Percentiles rank a stretch among this genome's conserved stretches.
Evolutionary conservation across 176 grass and related monocot genomes (phyloP).

Genomic region (bread wheat (Triticum aestivum)): DNA sequence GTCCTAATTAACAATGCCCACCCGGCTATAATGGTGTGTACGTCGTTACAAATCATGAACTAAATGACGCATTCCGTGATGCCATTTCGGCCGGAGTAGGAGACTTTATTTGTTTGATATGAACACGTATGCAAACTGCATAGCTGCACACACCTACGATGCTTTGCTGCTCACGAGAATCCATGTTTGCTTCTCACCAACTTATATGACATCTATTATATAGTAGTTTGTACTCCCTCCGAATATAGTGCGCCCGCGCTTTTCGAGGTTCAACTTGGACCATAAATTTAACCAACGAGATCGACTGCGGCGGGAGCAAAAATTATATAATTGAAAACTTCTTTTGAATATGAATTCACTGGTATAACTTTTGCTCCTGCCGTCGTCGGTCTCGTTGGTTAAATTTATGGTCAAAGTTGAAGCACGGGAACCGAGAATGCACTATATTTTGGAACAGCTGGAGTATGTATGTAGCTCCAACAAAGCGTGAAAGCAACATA

Average conservation of each 20-base stretch:
- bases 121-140: neutral
- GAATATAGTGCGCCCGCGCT: too few species aligned
- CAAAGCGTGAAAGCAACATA: neutral
- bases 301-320: too few species aligned
- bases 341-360: too few species aligned
- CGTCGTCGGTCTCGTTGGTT: too few species aligned
- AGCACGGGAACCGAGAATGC: too few species aligned
- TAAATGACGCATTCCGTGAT: slow-evolving; percentile 3
- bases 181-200: neutral
- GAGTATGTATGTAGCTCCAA: neutral
- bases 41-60: neutral
- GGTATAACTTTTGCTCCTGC: too few species aligned
- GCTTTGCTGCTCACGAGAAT: neutral
- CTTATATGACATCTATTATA: neutral
- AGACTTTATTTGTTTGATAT: neutral
- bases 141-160: neutral
- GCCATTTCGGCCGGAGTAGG: neutral
- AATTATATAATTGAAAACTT: too few species aligned
- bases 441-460: too few species aligned
- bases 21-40: neutral
- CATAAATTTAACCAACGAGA: too few species aligned
- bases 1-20: neutral
- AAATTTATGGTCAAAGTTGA: too few species aligned
- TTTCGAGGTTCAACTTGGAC: too few species aligned
- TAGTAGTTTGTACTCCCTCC: neutral